Conservation (phyloP, 805 yeast genomes). For the Schwanniomyces polymorphus region DNA sequence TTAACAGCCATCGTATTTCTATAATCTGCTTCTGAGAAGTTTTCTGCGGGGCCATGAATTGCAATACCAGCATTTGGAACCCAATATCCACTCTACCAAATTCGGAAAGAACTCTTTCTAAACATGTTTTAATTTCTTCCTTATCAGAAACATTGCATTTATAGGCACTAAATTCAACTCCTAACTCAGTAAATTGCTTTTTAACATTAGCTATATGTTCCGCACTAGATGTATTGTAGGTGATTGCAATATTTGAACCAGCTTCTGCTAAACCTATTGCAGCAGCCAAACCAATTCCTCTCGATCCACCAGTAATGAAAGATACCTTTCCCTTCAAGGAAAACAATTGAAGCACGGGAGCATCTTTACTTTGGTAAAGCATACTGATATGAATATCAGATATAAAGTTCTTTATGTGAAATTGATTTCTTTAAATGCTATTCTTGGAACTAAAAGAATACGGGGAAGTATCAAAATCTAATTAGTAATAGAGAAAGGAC, state of each 20-base stretch:
- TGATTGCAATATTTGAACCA: slow-evolving; percentile 35
- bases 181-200: slow-evolving; percentile 23
- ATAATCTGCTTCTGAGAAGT: slow-evolving; percentile 38
- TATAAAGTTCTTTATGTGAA: no score
- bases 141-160: slow-evolving; percentile 31
- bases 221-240: slow-evolving; percentile 37
- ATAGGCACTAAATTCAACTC: slow-evolving; percentile 18
- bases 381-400: slow-evolving; percentile 1
- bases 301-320: slow-evolving; percentile 55
- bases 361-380: slow-evolving; percentile 12
- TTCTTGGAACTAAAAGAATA: background rate
- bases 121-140: slow-evolving; percentile 19
- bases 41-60: slow-evolving; percentile 26
- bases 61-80: slow-evolving; percentile 42
- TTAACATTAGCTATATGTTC: slow-evolving; percentile 25
- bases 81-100: slow-evolving; percentile 37
- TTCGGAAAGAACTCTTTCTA: slow-evolving; percentile 24
- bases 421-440: background rate
- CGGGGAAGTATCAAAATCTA: background rate
- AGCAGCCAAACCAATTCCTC: slow-evolving; percentile 57
- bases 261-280: slow-evolving; percentile 54
- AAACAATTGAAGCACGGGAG: slow-evolving; percentile 27
- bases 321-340: slow-evolving; percentile 43
- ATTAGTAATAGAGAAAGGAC: no score
- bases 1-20: slow-evolving; percentile 37